Conservation (phyloP, 768 basidiomycete species). For the Cantharellus cinnabarinus region DNA sequence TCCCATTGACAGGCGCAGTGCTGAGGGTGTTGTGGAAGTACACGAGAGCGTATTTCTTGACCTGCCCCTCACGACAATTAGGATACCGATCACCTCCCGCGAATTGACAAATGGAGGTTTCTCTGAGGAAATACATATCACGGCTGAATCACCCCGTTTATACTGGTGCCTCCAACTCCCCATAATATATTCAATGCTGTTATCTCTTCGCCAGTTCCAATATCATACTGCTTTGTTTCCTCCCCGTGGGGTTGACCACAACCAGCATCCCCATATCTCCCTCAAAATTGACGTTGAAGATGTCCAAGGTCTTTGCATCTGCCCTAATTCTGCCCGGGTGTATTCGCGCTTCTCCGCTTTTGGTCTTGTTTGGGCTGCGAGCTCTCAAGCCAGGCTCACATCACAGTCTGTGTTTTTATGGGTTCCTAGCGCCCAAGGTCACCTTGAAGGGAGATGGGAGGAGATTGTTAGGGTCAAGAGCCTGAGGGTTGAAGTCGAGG, state of each 20-base stretch:
- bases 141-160: background rate
- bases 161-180: slow-evolving; percentile 22
- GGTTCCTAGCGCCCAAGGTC: slow-evolving; percentile 28
- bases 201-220: slow-evolving; percentile 35
- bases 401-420: slow-evolving; percentile 20
- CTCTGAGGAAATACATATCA: background rate
- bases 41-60: slow-evolving; percentile 22
- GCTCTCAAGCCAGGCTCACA: background rate
- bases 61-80: slow-evolving; percentile 18
- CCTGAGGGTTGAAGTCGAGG: slow-evolving; percentile 16
- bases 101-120: background rate
- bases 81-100: slow-evolving; percentile 12
- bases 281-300: slow-evolving; percentile 8
- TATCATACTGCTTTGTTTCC: slow-evolving; percentile 15
- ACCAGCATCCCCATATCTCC: slow-evolving; percentile 6
- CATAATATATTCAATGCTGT: slow-evolving; percentile 47
- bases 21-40: no score
- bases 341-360: slow-evolving; percentile 14
- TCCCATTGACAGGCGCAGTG: no score
- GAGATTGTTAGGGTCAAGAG: slow-evolving; percentile 43
- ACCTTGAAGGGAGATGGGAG: slow-evolving; percentile 38
- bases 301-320: slow-evolving; percentile 27
- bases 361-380: background rate
- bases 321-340: slow-evolving; percentile 23
- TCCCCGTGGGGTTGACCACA: slow-evolving; percentile 8